Evolutionary conservation across 1,284 basidiomycete genomes (phyloP), one percentile per base, ranked within the genome.

Genomic region (Cryptococcus sp.): DNA sequence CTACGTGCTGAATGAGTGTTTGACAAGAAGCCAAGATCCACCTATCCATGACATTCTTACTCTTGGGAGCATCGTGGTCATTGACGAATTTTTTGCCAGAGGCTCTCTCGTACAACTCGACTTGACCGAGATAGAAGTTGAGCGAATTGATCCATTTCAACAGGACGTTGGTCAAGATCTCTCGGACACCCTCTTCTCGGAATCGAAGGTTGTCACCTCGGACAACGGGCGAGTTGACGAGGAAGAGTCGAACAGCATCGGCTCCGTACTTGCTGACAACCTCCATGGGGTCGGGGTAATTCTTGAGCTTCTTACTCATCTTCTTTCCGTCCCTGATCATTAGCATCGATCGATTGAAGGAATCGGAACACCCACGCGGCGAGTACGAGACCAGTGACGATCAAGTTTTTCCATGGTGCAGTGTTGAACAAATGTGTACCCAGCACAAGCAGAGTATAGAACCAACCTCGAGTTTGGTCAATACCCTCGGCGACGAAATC

Each of bases 131-230:
- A 85, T 98, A 97, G 83, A 99, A 99, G 61, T 94, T 90, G 84
- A 94, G 94, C 49, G 92, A 90, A 76, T 98, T 98, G 72, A 98
- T 83, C 92, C 94, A 98, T n/a, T 94, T 96, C 37, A 98, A 81
- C 62, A 98, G 86, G 25, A 97, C 93, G 21, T 90, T 87, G 31
- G 91, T 88, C 63, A 98, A 82, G 55, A 98, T 92, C 64, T 98
- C 94, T 63, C 91, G 88, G 52, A 99, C 96, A 60, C 96, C 96
- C 60, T 94, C 91, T 76, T 99, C 96, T 52, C 92, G 85, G 86
- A 99, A 98, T 48, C 92, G 86, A 40, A 99, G 82, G 74, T 96
- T 98, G 76, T 98, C 96, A 18, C 91, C 96, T 36, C 96, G 88
- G 34, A 98, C 94, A 61, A 98, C 91, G 52, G 96, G 96, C 18